A percentile compares a stretch with the other conserved stretches of the same genome.
phyloP scores from a whole-genome alignment of 768 basidiomycete species.

The Mrakia frigida region DNA sequence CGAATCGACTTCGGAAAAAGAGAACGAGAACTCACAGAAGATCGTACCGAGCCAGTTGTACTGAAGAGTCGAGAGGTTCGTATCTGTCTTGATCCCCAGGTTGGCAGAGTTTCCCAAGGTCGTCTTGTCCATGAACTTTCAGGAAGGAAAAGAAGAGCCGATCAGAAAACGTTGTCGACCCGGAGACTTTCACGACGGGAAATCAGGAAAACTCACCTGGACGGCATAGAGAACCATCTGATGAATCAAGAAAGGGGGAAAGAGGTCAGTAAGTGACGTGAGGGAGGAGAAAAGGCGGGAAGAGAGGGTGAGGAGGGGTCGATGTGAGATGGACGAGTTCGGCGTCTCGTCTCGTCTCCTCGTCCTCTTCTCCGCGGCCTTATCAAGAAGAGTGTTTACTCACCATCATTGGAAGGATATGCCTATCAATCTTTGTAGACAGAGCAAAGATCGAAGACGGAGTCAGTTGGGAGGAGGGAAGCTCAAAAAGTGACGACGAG shows the following conservation, averaged over 20 bases:
- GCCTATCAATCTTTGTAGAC: slow-evolving; percentile 34
- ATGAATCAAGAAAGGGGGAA: not conserved
- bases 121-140: slow-evolving; percentile 38
- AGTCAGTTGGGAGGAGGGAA: not conserved
- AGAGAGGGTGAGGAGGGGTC: too few relatives aligned
- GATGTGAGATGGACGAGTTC: too few relatives aligned
- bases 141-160: not conserved
- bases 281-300: too few relatives aligned
- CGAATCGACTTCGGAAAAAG: not conserved
- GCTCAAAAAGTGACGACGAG: too few relatives aligned
- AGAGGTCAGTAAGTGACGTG: not conserved
- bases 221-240: slow-evolving; percentile 34
- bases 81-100: slow-evolving; percentile 37
- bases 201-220: not conserved
- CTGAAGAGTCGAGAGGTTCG: slow-evolving; percentile 23
- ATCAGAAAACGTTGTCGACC: not conserved
- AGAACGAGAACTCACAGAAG: slow-evolving; percentile 33
- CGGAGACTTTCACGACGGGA: not conserved
- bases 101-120: slow-evolving; percentile 37
- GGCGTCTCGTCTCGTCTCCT: not conserved
- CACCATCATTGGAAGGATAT: slow-evolving; percentile 34
- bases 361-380: not conserved
- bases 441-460: not conserved
- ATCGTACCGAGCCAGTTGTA: slow-evolving; percentile 36
- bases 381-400: not conserved